Percentiles rank a stretch among this genome's conserved stretches.
These are phyloP conservation scores for Cyberlindnera bimundalis DNA, from an alignment of 805 yeast species.

Conservation along the genomic window DNA sequence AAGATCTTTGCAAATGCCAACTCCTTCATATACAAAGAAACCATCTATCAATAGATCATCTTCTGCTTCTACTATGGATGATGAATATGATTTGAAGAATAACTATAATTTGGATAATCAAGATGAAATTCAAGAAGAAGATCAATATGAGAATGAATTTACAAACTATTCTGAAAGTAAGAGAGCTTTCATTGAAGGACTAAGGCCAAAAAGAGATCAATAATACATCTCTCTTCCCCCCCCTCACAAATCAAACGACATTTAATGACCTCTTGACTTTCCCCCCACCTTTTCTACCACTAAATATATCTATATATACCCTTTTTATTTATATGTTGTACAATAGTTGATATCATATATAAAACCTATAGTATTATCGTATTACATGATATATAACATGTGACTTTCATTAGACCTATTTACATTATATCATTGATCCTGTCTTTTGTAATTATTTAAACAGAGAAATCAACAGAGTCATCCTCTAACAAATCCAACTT, in stretches of 20 bases:
- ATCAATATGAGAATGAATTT: constrained; percentile 43
- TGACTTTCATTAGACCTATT: no score
- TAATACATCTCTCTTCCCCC: not conserved
- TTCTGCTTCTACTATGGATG: constrained; percentile 15
- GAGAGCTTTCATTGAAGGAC: constrained; percentile 37
- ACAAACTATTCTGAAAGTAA: constrained; percentile 43
- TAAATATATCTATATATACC: not conserved
- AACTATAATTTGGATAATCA: constrained; percentile 31
- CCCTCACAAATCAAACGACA: not conserved
- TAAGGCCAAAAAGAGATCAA: constrained; percentile 33
- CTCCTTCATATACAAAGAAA: constrained; percentile 24
- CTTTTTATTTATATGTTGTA: not conserved
- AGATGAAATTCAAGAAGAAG: constrained; percentile 39
- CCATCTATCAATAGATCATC: constrained; percentile 15
- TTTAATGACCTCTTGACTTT: constrained; percentile 1
- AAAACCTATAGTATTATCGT: no score
- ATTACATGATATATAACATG: no score
- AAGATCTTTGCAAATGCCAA: constrained; percentile 25
- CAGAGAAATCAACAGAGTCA: constrained; percentile 32
- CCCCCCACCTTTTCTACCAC: no score
- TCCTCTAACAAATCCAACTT: constrained; percentile 49
- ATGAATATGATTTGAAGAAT: constrained; percentile 31
- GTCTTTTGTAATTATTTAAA: no score
- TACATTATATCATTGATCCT: no score
- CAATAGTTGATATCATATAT: no score